Base-by-base conservation (phyloP, 306 rosid genomes). In the Fragaria vesca region DNA sequence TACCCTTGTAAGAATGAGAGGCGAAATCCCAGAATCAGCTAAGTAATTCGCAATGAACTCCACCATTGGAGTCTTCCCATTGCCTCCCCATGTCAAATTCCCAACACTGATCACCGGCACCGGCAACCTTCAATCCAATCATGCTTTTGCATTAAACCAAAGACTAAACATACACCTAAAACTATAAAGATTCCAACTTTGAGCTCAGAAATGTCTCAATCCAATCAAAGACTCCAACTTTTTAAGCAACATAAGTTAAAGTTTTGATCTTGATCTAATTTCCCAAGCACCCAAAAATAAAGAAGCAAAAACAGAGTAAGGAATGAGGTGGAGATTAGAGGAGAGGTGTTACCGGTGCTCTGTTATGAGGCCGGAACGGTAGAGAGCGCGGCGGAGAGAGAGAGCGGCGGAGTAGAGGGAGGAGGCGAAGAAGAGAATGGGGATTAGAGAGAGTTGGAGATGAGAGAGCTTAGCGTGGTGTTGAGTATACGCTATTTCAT, bases 61-160 rank as follows among this genome's bases (percentile, higher is more conserved):
- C 32, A 89, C 98, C 98, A 91, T 93, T 0, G 98, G 98, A 32
- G 98, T 93, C 77, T 93, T 93, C 80, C 98, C 97, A 85, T 91
- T 94, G 74, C 97, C 98, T 63, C 97, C 97, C 98, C 98, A 95
- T 2, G 92, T 92, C 88, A 92, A 87, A 88, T 92, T 95, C 62
- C 98, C 97, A 18, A 95, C 85, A 81, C 98, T 92, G 6, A 95
- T 87, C 69, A 92, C 93, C 21, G 92, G 92, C 69, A 95, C 78
- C 3, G 89, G 86, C 84, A 87, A 83, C 86, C 90, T 91, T 66
- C 61, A 83, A 69, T 42, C 66, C 36, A 68, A 72, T 21, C 42
- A 36, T 24, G 30, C 3, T 42, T 57, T 15, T 7, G 4, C 16
- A 55, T 34, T 11, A 43, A 17, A 48, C 21, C 51, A 3, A 34